phyloP scores from a whole-genome alignment of 371 early-diverging fungal genomes.

The Haplosporangium sp. region DNA sequence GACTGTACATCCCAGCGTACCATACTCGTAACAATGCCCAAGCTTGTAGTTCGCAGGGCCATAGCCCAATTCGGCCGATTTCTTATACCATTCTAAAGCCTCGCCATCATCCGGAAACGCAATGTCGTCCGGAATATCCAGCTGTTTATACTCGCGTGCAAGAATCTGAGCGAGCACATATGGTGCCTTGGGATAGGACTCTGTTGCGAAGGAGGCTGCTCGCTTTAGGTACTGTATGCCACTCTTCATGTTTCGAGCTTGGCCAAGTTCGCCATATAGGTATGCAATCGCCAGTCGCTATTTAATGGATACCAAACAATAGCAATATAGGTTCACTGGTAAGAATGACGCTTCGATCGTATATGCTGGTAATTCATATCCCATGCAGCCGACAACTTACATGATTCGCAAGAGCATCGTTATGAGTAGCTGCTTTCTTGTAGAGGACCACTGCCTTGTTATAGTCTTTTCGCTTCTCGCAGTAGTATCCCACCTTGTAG shows the following conservation, averaged over 20 bases:
- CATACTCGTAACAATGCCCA: constrained; percentile 86
- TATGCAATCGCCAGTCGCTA: constrained; percentile 65
- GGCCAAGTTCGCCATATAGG: constrained; percentile 71
- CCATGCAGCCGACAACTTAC: constrained; percentile 52
- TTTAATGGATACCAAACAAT: too few relatives aligned
- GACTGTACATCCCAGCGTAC: constrained; percentile 65
- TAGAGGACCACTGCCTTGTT: constrained; percentile 77
- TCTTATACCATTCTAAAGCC: constrained; percentile 55
- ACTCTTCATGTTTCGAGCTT: constrained; percentile 65
- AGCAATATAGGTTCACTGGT: neutral
- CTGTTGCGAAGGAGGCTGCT: constrained; percentile 70
- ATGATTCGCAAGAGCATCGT: constrained; percentile 75
- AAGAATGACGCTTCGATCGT: too few relatives aligned
- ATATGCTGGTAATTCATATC: neutral
- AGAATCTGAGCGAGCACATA: constrained; percentile 73
- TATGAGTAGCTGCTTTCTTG: constrained; percentile 75
- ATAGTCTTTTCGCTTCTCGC: constrained; percentile 68
- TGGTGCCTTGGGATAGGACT: constrained; percentile 73
- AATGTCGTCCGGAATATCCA: constrained; percentile 47
- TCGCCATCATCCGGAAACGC: constrained; percentile 51
- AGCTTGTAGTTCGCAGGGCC: constrained; percentile 77
- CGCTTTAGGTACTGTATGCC: constrained; percentile 77
- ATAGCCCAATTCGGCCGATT: constrained; percentile 67
- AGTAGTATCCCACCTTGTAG: constrained; percentile 57
- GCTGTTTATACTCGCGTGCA: constrained; percentile 43